Percentiles rank a stretch among this genome's conserved stretches.
phyloP scores from a whole-genome alignment of 129 eudicot genomes.

The Apium graveolens region DNA sequence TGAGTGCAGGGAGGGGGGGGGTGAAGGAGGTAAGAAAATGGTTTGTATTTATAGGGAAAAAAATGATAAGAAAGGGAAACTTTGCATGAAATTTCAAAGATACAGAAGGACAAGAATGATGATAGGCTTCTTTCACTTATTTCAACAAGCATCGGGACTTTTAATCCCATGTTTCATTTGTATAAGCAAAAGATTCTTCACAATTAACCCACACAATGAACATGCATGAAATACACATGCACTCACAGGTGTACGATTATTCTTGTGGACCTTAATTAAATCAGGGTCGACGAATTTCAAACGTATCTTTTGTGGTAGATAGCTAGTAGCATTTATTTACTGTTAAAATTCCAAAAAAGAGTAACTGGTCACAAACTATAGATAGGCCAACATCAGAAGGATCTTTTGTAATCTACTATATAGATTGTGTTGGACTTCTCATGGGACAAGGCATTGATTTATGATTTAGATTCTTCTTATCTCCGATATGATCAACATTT shows the following conservation, averaged over 20 bases:
- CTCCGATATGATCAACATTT: not conserved
- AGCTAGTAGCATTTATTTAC: not conserved
- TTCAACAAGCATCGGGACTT: conserved; percentile 6
- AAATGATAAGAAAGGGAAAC: not conserved
- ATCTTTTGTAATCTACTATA: conserved; percentile 24
- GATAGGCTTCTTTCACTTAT: not conserved
- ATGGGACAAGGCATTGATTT: conserved; percentile 5
- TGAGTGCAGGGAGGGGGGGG: not conserved
- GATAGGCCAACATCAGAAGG: conserved; percentile 21
- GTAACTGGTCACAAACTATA: not conserved
- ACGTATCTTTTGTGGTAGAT: not conserved
- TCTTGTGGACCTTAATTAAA: not conserved
- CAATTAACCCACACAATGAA: not conserved
- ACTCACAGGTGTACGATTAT: conserved; percentile 1
- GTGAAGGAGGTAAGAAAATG: not conserved
- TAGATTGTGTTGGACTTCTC: conserved; percentile 33
- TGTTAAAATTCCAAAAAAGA: not conserved
- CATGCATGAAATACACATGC: not conserved
- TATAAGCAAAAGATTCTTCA: not conserved
- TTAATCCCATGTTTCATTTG: conserved; percentile 6
- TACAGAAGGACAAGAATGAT: conserved; percentile 22
- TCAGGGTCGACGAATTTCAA: not conserved
- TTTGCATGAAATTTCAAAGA: conserved; percentile 23
- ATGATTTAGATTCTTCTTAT: conserved; percentile 4
- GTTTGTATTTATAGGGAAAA: conserved; percentile 5